These are phyloP conservation scores for Xylaria sp. DNA, from an alignment of 495 filamentous ascomycete genomes.

Conservation along the genomic window DNA sequence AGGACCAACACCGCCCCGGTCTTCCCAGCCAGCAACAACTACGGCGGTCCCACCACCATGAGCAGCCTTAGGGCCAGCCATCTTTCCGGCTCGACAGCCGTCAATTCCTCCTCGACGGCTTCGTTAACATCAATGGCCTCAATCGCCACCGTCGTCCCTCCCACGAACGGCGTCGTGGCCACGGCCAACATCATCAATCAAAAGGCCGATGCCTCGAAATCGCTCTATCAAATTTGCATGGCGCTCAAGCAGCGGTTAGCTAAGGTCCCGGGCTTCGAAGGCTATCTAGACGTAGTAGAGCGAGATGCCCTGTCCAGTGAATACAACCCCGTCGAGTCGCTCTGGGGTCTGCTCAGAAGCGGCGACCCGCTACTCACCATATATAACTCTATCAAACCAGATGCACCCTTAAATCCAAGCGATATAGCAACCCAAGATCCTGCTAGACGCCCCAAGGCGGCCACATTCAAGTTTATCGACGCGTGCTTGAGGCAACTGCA, in stretches of 20 bases:
- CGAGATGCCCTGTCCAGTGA: conserved; percentile 51
- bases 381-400: conserved; percentile 82
- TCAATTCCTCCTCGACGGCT: conserved; percentile 49
- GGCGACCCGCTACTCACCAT: conserved; percentile 87
- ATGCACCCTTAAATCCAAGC: conserved; percentile 66
- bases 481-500: conserved; percentile 69
- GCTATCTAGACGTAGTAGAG: conserved; percentile 70
- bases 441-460: conserved; percentile 68
- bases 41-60: conserved; percentile 50
- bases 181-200: conserved; percentile 95
- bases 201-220: conserved; percentile 83
- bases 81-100: conserved; percentile 59
- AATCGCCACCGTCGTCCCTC: conserved; percentile 45
- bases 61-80: conserved; percentile 59
- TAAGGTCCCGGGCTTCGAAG: conserved; percentile 82
- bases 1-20: conserved; percentile 60
- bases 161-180: conserved; percentile 66
- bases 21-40: conserved; percentile 48
- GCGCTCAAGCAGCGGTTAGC: conserved; percentile 79
- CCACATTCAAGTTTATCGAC: conserved; percentile 63
- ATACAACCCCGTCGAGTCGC: conserved; percentile 82
- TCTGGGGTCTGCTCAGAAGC: conserved; percentile 87
- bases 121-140: conserved; percentile 58
- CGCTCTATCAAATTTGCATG: conserved; percentile 94
- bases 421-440: conserved; percentile 56